These are phyloP conservation scores for Hygrophila difformis DNA, from an alignment of 257 asterid species.

Conservation along the genomic window DNA sequence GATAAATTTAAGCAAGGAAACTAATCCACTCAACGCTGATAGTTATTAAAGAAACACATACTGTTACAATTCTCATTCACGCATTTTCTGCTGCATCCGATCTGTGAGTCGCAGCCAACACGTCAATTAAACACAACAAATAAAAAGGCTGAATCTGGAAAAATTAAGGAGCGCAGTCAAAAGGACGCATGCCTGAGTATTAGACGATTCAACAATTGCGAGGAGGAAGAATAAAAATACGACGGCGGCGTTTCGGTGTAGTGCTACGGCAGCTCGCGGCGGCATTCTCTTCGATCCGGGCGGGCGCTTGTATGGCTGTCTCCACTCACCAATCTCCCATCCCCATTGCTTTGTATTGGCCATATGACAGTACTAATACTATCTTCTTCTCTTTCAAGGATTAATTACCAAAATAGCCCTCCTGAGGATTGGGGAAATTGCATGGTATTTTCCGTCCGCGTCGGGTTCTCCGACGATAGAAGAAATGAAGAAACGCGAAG, in stretches of 20 bases:
- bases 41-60: constrained; percentile 18
- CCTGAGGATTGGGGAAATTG: constrained; percentile 18
- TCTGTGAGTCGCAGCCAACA: constrained; percentile 27
- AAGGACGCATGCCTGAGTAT: constrained; percentile 33
- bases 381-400: not conserved
- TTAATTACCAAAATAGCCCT: constrained; percentile 17
- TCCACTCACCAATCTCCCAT: not conserved
- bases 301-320: not conserved
- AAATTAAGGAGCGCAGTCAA: not conserved
- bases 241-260: constrained; percentile 22
- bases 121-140: not conserved
- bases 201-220: constrained; percentile 33
- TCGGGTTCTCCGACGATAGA: too few species aligned
- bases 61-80: constrained; percentile 65
- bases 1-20: not conserved
- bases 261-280: constrained; percentile 23
- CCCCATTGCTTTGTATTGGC: not conserved
- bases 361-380: not conserved
- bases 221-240: constrained; percentile 27
- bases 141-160: not conserved
- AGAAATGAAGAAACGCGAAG: too few species aligned
- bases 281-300: constrained; percentile 18
- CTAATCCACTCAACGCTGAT: not conserved
- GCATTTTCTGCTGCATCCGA: constrained; percentile 59
- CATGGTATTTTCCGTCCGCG: too few species aligned